phyloP scores from a whole-genome alignment of 495 filamentous ascomycete species.

The Zalerion maritima region DNA sequence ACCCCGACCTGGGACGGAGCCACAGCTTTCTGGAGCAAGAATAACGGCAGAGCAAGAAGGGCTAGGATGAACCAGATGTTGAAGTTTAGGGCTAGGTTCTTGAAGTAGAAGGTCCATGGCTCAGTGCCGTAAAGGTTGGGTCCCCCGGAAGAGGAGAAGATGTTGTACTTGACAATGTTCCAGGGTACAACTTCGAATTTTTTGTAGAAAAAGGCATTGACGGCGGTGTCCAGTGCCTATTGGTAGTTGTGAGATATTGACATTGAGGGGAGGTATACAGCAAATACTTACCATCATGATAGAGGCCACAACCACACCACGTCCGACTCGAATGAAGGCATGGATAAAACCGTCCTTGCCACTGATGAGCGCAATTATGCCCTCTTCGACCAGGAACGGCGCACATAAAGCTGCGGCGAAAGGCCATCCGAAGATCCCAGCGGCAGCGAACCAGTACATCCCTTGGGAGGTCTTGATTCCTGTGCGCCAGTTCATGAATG shows the following conservation, averaged over 20 bases:
- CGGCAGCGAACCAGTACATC: slow-evolving; percentile 86
- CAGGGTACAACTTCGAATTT: slow-evolving; percentile 65
- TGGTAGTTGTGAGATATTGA: slow-evolving; percentile 11
- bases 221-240: slow-evolving; percentile 37
- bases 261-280: neutral
- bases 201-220: slow-evolving; percentile 74
- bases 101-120: slow-evolving; percentile 92
- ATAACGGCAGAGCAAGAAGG: slow-evolving; percentile 51
- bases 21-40: slow-evolving; percentile 32
- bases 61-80: slow-evolving; percentile 85
- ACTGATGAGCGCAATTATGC: slow-evolving; percentile 43
- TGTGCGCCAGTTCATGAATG: slow-evolving; percentile 75
- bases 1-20: slow-evolving; percentile 27
- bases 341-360: slow-evolving; percentile 41
- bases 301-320: slow-evolving; percentile 52
- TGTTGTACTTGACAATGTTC: slow-evolving; percentile 93
- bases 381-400: slow-evolving; percentile 72
- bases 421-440: slow-evolving; percentile 85
- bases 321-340: slow-evolving; percentile 39
- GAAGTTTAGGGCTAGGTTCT: slow-evolving; percentile 88
- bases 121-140: slow-evolving; percentile 94
- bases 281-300: slow-evolving; percentile 50
- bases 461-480: slow-evolving; percentile 64
- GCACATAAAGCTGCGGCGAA: slow-evolving; percentile 71
- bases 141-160: slow-evolving; percentile 67